A percentile compares a stretch with the other conserved stretches of the same genome.
Evolutionary conservation across 305 asterid genomes (phyloP).

Genomic region (Solanum chacoense): DNA sequence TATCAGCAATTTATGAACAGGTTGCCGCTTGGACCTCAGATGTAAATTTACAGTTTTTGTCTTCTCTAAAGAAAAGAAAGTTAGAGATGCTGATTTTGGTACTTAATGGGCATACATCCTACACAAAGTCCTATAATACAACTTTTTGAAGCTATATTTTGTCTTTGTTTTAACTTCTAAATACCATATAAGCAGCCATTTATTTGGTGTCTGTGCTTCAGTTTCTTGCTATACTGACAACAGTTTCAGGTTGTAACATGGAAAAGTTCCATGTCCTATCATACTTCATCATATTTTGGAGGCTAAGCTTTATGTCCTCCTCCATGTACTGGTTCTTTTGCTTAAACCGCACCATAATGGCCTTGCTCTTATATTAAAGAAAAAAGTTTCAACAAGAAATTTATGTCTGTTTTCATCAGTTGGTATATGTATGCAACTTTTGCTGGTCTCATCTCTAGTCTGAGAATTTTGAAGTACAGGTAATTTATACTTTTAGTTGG

Average conservation of each 20-base stretch:
- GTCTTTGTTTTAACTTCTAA: not conserved
- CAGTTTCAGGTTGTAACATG: not conserved
- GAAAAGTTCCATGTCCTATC: not conserved
- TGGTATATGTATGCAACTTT: not conserved
- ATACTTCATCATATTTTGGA: not conserved
- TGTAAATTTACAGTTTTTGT: conserved; percentile 32
- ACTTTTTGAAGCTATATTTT: not conserved
- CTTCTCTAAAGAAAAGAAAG: not conserved
- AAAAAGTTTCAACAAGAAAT: not conserved
- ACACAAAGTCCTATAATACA: not conserved
- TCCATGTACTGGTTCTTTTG: not conserved
- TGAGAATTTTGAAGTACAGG: not conserved
- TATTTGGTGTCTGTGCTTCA: not conserved
- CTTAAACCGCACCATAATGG: not conserved
- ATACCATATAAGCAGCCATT: not conserved
- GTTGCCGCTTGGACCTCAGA: conserved; percentile 60
- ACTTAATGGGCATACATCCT: not conserved
- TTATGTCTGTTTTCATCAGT: not conserved
- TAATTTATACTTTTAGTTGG: not conserved
- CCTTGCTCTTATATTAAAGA: not conserved
- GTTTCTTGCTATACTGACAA: not conserved
- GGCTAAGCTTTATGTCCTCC: not conserved
- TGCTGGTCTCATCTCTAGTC: not conserved
- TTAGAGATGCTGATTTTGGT: conserved; percentile 9
- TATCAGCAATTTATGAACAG: conserved; percentile 67